Evolutionary conservation across 1,284 basidiomycete genomes (phyloP), one percentile per base, ranked within the genome.

Genomic region (Vanrija pseudolonga): DNA sequence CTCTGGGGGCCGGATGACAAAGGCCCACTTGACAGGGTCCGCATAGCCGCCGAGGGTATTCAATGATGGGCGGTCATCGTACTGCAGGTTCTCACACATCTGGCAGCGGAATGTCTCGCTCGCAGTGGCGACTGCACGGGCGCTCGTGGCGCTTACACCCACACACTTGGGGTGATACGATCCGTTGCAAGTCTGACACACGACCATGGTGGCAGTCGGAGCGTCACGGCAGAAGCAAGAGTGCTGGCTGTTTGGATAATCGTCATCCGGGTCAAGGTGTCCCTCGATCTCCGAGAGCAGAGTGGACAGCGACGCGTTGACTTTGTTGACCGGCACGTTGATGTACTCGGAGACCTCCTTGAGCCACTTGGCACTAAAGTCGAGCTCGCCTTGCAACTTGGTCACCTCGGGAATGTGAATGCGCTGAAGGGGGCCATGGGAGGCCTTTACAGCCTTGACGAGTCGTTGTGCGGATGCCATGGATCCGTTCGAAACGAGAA

Each of bases 101-200:
- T 62, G 59, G 48, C 74, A 76, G 43, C 60, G 57, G 57, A 68
- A 73, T 22, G 56, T 57, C 19, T 60, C 42, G 6, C 51, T n/a
- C 0, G 55, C 56, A 5, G 53, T 23, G 6, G 44, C 40, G 40
- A 60, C 45, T 4, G 43, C 53, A 3, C 50, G 18, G 2, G 60
- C 59, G 6, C 63, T 48, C 46, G 64, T 68, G 19, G 61, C 56
- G 1, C 51, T 38, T 17, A 69, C 45, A 8, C 60, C 61, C 11
- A 72, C 63, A 47, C 72, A 74, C 61, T 60, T 62, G 3, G 66
- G 67, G 55, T 74, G 72, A 53, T 73, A 74, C 9, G 52, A 38
- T 14, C 65, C 68, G 20, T 56, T 11, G 50, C 71, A 72, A 5
- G 48, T 38, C 9, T 48, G 40, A 53, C 72, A 74, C 14, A 39